Conservation (phyloP, 192 early-diverging fungal genomes). For the Diversispora epigaea region DNA sequence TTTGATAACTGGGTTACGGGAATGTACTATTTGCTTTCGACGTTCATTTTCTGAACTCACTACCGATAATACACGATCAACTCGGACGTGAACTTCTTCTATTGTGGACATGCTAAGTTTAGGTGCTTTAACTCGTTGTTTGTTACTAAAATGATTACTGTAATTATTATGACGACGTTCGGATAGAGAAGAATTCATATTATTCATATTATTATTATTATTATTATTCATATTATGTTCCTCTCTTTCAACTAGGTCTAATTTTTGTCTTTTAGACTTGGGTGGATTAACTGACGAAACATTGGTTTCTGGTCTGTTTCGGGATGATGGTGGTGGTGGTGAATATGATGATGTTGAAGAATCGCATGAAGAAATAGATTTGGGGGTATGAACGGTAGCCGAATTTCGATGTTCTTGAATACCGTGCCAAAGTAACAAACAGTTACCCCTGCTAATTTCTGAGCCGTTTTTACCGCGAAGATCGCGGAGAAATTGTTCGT, state of each 20-base stretch:
- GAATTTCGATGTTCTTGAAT: conserved; percentile 30
- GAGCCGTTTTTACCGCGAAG: conserved; percentile 32
- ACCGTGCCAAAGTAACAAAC: conserved; percentile 30
- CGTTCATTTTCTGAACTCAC: conserved; percentile 22
- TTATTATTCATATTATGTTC: not conserved
- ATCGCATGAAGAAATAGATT: conserved; percentile 25
- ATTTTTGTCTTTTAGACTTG: conserved; percentile 7
- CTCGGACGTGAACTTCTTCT: conserved; percentile 31
- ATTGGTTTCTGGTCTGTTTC: not conserved
- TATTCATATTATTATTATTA: not conserved
- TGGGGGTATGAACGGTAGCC: conserved; percentile 24
- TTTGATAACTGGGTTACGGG: not conserved
- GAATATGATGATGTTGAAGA: conserved; percentile 28
- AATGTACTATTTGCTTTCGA: conserved; percentile 14
- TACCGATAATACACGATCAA: conserved; percentile 22
- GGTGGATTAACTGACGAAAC: conserved; percentile 1
- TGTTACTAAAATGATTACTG: not conserved
- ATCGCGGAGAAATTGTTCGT: conserved; percentile 30
- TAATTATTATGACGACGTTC: conserved; percentile 1
- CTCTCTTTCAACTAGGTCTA: conserved; percentile 11
- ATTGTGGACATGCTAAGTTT: conserved; percentile 34
- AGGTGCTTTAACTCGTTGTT: conserved; percentile 32
- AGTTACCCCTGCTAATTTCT: conserved; percentile 22
- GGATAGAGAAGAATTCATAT: not conserved
- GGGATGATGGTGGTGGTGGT: conserved; percentile 8